phyloP scores from a whole-genome alignment of 495 filamentous ascomycete genomes.

The Talaromyces wortmannii region DNA sequence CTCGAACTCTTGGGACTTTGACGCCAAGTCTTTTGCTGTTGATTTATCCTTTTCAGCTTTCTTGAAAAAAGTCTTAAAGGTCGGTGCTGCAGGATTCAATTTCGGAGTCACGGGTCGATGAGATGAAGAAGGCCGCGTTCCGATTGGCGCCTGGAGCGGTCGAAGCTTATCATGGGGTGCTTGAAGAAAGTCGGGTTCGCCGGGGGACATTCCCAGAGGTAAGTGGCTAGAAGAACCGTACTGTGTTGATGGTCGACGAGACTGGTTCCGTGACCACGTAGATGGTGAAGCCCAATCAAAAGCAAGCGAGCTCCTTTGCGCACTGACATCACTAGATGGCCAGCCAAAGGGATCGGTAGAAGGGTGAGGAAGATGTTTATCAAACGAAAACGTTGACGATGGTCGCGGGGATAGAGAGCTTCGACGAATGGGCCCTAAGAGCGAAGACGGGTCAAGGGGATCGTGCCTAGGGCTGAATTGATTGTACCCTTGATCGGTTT shows the following conservation, averaged over 20 bases:
- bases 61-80: slow-evolving; percentile 48
- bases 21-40: slow-evolving; percentile 16
- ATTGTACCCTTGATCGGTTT: slow-evolving; percentile 47
- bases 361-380: slow-evolving; percentile 63
- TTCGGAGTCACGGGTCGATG: slow-evolving; percentile 50
- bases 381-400: slow-evolving; percentile 71
- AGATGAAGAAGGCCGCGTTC: slow-evolving; percentile 46
- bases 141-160: slow-evolving; percentile 47
- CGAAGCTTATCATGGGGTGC: slow-evolving; percentile 35
- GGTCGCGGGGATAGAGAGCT: slow-evolving; percentile 68
- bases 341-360: slow-evolving; percentile 72
- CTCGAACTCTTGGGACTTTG: slow-evolving; percentile 23
- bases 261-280: slow-evolving; percentile 50
- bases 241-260: slow-evolving; percentile 48
- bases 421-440: slow-evolving; percentile 46
- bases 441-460: slow-evolving; percentile 46
- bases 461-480: slow-evolving; percentile 56
- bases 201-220: slow-evolving; percentile 36
- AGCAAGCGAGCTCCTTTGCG: slow-evolving; percentile 47
- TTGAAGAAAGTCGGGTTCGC: slow-evolving; percentile 40
- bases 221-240: slow-evolving; percentile 51
- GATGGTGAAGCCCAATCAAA: slow-evolving; percentile 49
- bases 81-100: slow-evolving; percentile 55
- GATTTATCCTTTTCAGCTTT: slow-evolving; percentile 33
- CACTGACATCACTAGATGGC: slow-evolving; percentile 44